Evolutionary conservation across 192 early-diverging fungal genomes (phyloP).

Genomic region (Gaertneriomyces semiglobifer): DNA sequence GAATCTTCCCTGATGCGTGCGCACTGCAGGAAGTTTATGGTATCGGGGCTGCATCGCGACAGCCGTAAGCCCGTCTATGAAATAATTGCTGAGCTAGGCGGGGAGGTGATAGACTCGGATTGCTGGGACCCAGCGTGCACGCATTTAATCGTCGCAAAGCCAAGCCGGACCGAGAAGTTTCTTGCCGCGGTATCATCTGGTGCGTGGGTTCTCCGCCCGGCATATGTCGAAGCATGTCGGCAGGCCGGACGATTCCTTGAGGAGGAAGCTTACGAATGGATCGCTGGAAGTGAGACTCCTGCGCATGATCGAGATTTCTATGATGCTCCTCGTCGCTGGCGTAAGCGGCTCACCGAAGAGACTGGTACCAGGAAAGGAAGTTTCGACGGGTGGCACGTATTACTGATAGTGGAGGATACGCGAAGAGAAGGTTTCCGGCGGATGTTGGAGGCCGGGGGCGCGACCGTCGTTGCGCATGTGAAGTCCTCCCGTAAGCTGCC

Average conservation of each 20-base stretch:
- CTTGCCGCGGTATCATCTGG: constrained; percentile 38
- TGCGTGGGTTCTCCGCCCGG: constrained; percentile 19
- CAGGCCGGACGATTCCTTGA: constrained; percentile 36
- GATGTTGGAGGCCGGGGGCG: constrained; percentile 35
- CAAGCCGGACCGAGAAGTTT: constrained; percentile 42
- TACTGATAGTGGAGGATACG: constrained; percentile 28
- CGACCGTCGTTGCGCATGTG: constrained; percentile 19
- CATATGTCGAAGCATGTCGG: constrained; percentile 35
- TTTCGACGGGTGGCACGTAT: constrained; percentile 32
- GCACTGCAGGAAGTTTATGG: constrained; percentile 23
- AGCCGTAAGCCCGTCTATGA: constrained; percentile 8
- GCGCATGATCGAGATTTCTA: constrained; percentile 7
- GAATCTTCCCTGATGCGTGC: too few relatives aligned
- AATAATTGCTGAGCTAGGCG: constrained; percentile 33
- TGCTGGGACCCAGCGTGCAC: constrained; percentile 38
- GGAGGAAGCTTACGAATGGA: constrained; percentile 46
- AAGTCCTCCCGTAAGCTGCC: background rate
- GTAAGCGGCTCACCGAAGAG: constrained; percentile 5
- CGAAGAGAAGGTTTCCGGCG: constrained; percentile 34
- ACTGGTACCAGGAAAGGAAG: background rate
- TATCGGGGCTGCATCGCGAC: constrained; percentile 25
- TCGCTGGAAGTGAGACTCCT: background rate
- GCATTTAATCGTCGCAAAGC: constrained; percentile 39
- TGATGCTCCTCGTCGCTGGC: constrained; percentile 30
- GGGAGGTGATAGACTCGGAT: constrained; percentile 30